Base-by-base conservation (phyloP, 148 eudicot species). In the Vaccinium myrtillus region DNA sequence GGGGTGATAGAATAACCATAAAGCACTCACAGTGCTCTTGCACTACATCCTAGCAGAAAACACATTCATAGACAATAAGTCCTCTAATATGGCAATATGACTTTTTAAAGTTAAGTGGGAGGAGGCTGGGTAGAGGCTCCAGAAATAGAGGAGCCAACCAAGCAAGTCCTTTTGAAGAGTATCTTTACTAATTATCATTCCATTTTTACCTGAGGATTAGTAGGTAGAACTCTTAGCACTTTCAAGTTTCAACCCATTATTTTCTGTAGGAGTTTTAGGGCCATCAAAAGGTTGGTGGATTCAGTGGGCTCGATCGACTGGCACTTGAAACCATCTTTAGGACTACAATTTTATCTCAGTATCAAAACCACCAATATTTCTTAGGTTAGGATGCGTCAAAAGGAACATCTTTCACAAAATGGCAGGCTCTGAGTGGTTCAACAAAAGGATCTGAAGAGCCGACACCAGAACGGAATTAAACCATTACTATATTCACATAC, bases 31-130 rank as follows among this genome's bases (percentile, higher is more conserved):
- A 56, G 36, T 77, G 30, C 54, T 48, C 39, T 43, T 56, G 85
- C 89, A 83, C 85, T 78, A 89, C 85, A 80, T 79, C 86, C 85
- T 88, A 75, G 87, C 88, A 85, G 39, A 84, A 49, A 77, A 84
- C 73, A 82, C 48, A 86, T 86, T 86, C 86, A 82, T 36, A 36
- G 39, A 36, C 39, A 75, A 75, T 43, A 19, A 76, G 79, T 84
- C 80, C 78, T 49, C 79, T 63, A 65, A 18, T 32, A 85, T 81
- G 39, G 43, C 71, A 87, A 39, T 59, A 67, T 74, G 46, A 43
- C 78, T 55, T 82, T 87, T 83, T 36, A 49, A 53, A 54, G 69
- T 75, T 27, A 6, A 53, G 81, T 53, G 81, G 81, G 61, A 27
- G 81, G 36, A 50, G 39, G 39, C 39, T 36, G 39, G 39, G 39